Evolutionary conservation across 805 yeast genomes (phyloP), one percentile per base, ranked within the genome.

Genomic region (Cyberlindnera euphorbiiphila): DNA sequence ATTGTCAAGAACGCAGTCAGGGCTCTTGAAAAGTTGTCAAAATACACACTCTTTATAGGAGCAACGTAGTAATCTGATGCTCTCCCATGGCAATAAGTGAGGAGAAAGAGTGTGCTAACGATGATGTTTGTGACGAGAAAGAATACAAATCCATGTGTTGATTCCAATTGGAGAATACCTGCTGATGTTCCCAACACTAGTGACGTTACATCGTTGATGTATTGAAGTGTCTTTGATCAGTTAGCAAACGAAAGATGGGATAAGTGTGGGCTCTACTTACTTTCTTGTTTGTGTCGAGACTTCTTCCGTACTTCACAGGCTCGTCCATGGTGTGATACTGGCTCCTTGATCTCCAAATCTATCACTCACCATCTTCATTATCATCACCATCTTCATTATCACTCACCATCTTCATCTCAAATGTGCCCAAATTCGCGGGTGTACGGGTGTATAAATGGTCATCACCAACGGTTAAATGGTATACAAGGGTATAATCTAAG

Each of bases 1-100:
- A 45, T 43, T 2, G 78, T 53, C 21, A 54, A 25, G 34, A 41
- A 53, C 2, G 53, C 54, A 3, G 52, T 41, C 9, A 50, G 20
- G 21, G 43, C 23, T 31, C 56, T 46, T 3, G 42, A 34, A 9
- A 51, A 28, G 20, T 43, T 37, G 29, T 40, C 48, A 8, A 46
- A 12, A n/a, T 38, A 29, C 3, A 54, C 23, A 6, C 32, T 42
- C 15, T 40, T 41, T 16, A 39, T 0, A 0, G 57, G 56, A 4
- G 36, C 18, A 14, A 50, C 40, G 21, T 30, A 52, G 32, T 40
- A 53, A 18, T 27, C 28, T 1, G 32, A 15, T 0, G 51, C 50
- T 9, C 36, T 20, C 2, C 10, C 5, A 6, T 26, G 29, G 9
- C 47, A 34, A 6, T 41, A 30, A 1, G 40, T 12, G 5, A 46